Conservation (phyloP, 805 yeast species). For the Myxozyma lipomycoides region DNA sequence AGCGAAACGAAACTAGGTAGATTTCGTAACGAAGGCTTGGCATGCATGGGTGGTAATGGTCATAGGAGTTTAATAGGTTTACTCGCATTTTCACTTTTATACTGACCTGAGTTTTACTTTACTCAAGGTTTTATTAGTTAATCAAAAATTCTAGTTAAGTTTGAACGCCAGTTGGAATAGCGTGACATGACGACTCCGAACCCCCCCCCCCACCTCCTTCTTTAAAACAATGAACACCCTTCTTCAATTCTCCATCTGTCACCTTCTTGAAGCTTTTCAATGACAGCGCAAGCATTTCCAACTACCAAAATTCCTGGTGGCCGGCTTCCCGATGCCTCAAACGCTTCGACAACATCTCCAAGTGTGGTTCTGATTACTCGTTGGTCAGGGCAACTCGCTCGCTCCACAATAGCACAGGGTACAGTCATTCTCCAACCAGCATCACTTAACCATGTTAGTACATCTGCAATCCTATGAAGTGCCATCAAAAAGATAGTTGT, state of each 20-base stretch:
- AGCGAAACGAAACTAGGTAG: background rate
- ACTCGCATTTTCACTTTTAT: too few relatives aligned
- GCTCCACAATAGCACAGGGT: constrained; percentile 82
- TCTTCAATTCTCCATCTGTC: constrained; percentile 49
- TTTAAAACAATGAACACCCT: constrained; percentile 33
- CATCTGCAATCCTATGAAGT: constrained; percentile 57
- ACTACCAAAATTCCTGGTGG: constrained; percentile 89
- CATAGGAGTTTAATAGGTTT: too few relatives aligned
- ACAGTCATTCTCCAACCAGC: constrained; percentile 65
- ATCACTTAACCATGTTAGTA: constrained; percentile 42
- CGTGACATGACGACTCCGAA: too few relatives aligned
- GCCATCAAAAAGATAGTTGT: constrained; percentile 91
- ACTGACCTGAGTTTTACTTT: too few relatives aligned
- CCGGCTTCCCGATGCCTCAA: constrained; percentile 72
- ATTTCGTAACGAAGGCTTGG: background rate
- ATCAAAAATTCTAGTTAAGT: too few relatives aligned
- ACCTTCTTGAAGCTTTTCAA: constrained; percentile 33
- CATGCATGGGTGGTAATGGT: too few relatives aligned
- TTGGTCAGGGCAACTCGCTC: constrained; percentile 93
- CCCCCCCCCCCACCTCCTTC: too few relatives aligned
- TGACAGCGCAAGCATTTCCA: constrained; percentile 70
- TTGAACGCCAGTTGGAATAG: too few relatives aligned
- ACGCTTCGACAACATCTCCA: constrained; percentile 62
- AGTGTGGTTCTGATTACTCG: constrained; percentile 73
- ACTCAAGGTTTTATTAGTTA: too few relatives aligned